phyloP scores from a whole-genome alignment of 345 rosid genomes.

The Salix koriyanagi region DNA sequence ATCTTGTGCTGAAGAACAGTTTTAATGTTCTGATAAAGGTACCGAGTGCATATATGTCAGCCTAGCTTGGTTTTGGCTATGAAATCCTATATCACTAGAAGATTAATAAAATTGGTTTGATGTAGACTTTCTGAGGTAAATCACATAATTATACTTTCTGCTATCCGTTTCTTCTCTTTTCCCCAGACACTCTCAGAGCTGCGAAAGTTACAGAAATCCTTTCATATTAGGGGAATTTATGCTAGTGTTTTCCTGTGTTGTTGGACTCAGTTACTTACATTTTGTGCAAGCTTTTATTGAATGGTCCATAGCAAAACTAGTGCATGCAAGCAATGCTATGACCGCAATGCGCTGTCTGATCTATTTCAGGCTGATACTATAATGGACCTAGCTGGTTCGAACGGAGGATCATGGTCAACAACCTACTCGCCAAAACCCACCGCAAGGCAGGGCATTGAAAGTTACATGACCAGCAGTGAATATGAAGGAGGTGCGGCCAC shows the following conservation, averaged over 20 bases:
- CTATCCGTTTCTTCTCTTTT: background rate
- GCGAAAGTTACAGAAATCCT: background rate
- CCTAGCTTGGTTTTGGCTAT: background rate
- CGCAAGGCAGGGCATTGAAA: constrained; percentile 28
- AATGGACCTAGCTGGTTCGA: constrained; percentile 95
- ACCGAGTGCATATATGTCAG: background rate
- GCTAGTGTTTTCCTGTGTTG: background rate
- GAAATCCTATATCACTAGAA: background rate
- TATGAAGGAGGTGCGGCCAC: constrained; percentile 25
- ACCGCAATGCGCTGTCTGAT: constrained; percentile 18
- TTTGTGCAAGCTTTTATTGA: background rate
- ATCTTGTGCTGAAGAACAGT: background rate
- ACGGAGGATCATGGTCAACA: constrained; percentile 95
- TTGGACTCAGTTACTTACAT: background rate
- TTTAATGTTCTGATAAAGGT: background rate
- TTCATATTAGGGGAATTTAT: background rate
- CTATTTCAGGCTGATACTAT: constrained; percentile 82
- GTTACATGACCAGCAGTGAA: constrained; percentile 13
- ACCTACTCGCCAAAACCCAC: constrained; percentile 58
- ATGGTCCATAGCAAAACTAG: background rate
- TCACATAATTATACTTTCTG: background rate
- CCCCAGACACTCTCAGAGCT: background rate
- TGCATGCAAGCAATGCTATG: background rate
- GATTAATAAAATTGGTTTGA: background rate
- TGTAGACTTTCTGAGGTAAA: background rate